Percentiles rank a stretch among this genome's conserved stretches.
phyloP scores from a whole-genome alignment of 805 yeast species.

The Ogataea parapolymorpha region DNA sequence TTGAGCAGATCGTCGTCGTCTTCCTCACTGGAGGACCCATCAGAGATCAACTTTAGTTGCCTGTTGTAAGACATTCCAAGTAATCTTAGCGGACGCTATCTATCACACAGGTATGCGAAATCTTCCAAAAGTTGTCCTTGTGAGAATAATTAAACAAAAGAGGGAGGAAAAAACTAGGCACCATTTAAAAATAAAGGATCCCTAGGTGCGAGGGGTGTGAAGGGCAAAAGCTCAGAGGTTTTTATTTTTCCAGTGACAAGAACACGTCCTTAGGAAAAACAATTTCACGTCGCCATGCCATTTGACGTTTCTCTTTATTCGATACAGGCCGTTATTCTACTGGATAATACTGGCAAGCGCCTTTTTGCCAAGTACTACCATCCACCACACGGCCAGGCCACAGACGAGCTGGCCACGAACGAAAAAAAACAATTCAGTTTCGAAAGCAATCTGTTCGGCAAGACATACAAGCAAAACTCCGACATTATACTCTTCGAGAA shows the following conservation, averaged over 20 bases:
- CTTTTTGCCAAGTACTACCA: constrained; percentile 81
- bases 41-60: constrained; percentile 18
- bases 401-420: constrained; percentile 30
- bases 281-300: constrained; percentile 17
- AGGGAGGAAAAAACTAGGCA: constrained; percentile 4
- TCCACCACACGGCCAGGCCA: constrained; percentile 49
- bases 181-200: neutral
- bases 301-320: constrained; percentile 63
- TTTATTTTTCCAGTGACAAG: constrained; percentile 2
- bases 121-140: neutral
- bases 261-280: constrained; percentile 8
- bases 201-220: constrained; percentile 3
- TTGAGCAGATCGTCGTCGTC: constrained; percentile 12
- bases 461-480: constrained; percentile 75
- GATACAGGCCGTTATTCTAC: constrained; percentile 72
- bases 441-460: constrained; percentile 66
- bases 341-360: constrained; percentile 79
- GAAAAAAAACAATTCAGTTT: constrained; percentile 68
- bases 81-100: neutral
- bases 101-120: neutral
- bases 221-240: neutral
- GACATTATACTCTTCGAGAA: constrained; percentile 80
- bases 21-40: constrained; percentile 19
- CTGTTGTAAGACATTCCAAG: constrained; percentile 20
- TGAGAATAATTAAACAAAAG: constrained; percentile 8